These are phyloP conservation scores for Dendrothele bispora DNA, from an alignment of 768 basidiomycete species.

Conservation along the genomic window DNA sequence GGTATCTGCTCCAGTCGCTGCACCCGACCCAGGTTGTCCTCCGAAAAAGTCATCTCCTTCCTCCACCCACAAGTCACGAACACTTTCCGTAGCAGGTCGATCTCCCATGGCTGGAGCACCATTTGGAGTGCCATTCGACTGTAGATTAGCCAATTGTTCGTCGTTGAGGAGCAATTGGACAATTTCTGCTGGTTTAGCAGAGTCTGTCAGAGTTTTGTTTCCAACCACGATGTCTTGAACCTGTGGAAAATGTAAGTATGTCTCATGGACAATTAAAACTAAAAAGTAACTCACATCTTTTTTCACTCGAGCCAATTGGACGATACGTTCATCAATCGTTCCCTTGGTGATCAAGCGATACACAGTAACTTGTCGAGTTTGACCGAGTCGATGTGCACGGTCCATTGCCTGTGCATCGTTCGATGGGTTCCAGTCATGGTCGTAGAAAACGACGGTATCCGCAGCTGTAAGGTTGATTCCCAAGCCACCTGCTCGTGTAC, in stretches of 20 bases:
- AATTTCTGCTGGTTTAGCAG: constrained; percentile 94
- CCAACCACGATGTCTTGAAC: constrained; percentile 99
- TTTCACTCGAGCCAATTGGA: constrained; percentile 93
- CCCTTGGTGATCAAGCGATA: constrained; percentile 93
- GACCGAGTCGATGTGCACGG: constrained; percentile 93
- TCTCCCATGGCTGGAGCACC: constrained; percentile 34
- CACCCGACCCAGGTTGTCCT: constrained; percentile 45
- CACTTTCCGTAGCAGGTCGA: constrained; percentile 34
- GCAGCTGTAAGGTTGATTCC: constrained; percentile 97
- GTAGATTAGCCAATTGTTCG: constrained; percentile 81
- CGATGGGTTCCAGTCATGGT: constrained; percentile 96
- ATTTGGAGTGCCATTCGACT: constrained; percentile 40
- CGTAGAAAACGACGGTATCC: constrained; percentile 94
- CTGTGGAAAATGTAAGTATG: constrained; percentile 36
- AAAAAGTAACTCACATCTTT: constrained; percentile 70
- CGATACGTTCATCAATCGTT: constrained; percentile 95
- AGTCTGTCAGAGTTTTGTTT: constrained; percentile 92
- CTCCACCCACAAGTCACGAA: constrained; percentile 79
- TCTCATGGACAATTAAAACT: neutral
- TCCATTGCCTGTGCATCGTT: constrained; percentile 99
- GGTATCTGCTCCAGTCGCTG: too few species aligned
- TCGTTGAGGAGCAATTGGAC: constrained; percentile 93
- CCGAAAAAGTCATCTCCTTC: constrained; percentile 84
- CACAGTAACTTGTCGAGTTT: constrained; percentile 96
- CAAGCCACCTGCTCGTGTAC: constrained; percentile 93